Base-by-base conservation (phyloP, 176 grass and related monocot genomes). In the Phyllostachys edulis region DNA sequence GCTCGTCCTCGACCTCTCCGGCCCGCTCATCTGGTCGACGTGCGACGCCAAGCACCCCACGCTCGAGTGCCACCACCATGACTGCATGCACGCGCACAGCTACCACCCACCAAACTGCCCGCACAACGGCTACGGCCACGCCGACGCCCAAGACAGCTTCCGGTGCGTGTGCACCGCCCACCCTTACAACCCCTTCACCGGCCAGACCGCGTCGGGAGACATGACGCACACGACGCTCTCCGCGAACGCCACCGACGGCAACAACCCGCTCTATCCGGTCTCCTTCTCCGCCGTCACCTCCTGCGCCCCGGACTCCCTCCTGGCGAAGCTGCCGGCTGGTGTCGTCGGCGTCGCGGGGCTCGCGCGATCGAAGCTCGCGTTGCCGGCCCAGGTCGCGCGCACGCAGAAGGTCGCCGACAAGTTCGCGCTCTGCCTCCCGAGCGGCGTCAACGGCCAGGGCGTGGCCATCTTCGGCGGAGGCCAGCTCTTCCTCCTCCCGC, bases 401-500 rank as follows among this genome's bases (percentile, higher is more conserved):
- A 23, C 68, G n/a, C 85, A 89, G 61, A 68, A 67, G n/a, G 87
- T 90, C 21, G 39, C 83, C 8, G 78, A 69, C 46, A 75, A 60
- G 55, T 92, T 97, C 62, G 86, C 75, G 11, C 87, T 97, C 69
- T 94, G 94, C 76, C 94, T 97, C 82, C 92, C 90, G 2, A 81
- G 84, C 60, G 74, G 44, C 34, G 47, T 68, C 27, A 18, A 44
- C n/a, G 73, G 80, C 74, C 0, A 40, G 20, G 87, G 94, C 26
- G 88, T 90, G 7, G 92, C 80, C 0, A 92, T 92, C 72, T 91
- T 97, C 38, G 95, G 92, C 27, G 82, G 77, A 0, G 85, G 87
- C 0, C 80, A 88, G 23, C 29, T 87, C 54, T 84, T 80, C 75
- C 67, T 92, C 40, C 63, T 76, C 42, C 54, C 82, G 37, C 61